phyloP scores from a whole-genome alignment of 202 grass and related monocot genomes.

The Sporobolus alterniflorus region DNA sequence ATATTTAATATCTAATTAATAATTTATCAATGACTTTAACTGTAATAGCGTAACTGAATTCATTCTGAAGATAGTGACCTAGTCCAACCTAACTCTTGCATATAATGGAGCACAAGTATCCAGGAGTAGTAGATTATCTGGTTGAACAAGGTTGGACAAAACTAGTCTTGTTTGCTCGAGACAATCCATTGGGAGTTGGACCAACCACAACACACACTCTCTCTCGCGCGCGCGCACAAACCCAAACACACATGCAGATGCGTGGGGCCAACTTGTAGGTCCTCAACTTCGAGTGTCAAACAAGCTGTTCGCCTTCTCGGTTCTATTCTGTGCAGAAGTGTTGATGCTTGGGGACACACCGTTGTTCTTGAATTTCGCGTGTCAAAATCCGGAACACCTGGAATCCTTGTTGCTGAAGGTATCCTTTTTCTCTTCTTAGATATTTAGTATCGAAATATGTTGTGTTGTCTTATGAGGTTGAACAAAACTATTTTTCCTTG shows the following conservation, averaged over 20 bases:
- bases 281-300: slow-evolving; percentile 8
- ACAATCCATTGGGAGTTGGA: neutral
- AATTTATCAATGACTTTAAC: neutral
- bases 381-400: no score
- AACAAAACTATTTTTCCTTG: no score
- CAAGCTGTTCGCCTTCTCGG: neutral
- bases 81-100: slow-evolving; percentile 33
- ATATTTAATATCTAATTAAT: neutral
- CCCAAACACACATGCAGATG: neutral
- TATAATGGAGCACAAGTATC: neutral
- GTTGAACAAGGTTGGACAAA: slow-evolving; percentile 51
- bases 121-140: slow-evolving; percentile 34
- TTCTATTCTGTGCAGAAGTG: neutral
- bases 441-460: no score
- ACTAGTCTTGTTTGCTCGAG: no score
- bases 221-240: neutral
- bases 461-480: no score
- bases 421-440: no score
- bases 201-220: slow-evolving; percentile 33
- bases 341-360: neutral
- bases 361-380: no score
- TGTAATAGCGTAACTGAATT: neutral
- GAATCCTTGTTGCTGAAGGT: neutral
- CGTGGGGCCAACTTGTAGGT: slow-evolving; percentile 16
- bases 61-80: slow-evolving; percentile 12